A percentile compares a stretch with the other conserved stretches of the same genome.
Conservation (phyloP, 23 red algal species). For the Gracilaria caudata region DNA sequence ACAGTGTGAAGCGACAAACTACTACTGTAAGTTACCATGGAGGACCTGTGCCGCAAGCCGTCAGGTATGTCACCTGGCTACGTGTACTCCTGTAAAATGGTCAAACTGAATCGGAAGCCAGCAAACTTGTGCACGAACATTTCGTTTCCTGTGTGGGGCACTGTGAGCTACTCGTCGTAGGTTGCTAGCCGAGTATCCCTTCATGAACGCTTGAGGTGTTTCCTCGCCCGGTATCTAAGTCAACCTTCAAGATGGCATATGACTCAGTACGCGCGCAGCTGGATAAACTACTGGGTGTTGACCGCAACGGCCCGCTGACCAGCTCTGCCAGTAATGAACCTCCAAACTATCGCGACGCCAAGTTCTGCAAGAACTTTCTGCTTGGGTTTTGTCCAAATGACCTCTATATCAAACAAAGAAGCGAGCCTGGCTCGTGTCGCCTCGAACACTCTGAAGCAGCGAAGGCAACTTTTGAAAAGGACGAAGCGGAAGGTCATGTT, state of each 20-base stretch:
- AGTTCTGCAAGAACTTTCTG: slow-evolving; percentile 86
- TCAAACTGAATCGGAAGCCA: no score
- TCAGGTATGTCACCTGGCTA: no score
- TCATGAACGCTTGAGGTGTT: slow-evolving; percentile 5
- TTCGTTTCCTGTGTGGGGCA: no score
- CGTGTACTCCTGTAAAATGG: no score
- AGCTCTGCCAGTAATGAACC: slow-evolving; percentile 34
- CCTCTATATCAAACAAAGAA: slow-evolving; percentile 77
- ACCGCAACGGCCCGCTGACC: slow-evolving; percentile 79
- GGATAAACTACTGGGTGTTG: slow-evolving; percentile 83
- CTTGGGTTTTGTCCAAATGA: slow-evolving; percentile 83
- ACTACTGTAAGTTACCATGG: no score
- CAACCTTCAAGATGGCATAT: slow-evolving; percentile 69
- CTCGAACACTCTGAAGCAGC: slow-evolving; percentile 42
- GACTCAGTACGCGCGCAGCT: slow-evolving; percentile 87
- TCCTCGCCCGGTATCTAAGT: slow-evolving; percentile 18
- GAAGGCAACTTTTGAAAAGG: slow-evolving; percentile 37
- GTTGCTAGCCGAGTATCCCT: no score
- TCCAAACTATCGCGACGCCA: slow-evolving; percentile 68
- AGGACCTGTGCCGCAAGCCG: no score
- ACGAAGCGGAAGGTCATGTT: slow-evolving; percentile 19
- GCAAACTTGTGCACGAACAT: no score
- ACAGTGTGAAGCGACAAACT: no score
- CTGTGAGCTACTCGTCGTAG: no score
- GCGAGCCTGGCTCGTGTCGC: slow-evolving; percentile 60